These are phyloP conservation scores for Conringia planisiliqua DNA, from an alignment of 345 rosid genomes.

Conservation along the genomic window DNA sequence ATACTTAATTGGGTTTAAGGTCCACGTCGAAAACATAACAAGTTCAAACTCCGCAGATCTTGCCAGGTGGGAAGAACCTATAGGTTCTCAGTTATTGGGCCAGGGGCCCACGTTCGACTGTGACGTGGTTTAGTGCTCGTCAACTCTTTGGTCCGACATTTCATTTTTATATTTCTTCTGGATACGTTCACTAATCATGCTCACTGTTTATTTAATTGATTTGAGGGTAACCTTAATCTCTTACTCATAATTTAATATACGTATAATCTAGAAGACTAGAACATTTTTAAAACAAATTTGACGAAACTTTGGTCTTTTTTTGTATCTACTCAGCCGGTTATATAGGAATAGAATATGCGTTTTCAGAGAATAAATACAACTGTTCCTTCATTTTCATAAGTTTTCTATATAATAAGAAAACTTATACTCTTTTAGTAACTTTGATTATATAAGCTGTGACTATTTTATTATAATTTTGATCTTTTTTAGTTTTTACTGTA, in stretches of 20 bases:
- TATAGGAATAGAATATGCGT: background rate
- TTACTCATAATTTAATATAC: background rate
- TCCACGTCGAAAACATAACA: conserved; percentile 21
- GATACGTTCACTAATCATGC: no score
- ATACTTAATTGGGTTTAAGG: conserved; percentile 7
- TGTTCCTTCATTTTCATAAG: background rate
- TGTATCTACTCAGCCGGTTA: background rate
- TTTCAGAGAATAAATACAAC: background rate
- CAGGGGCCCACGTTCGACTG: background rate
- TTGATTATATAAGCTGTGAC: background rate
- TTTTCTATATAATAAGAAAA: background rate
- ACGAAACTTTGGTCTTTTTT: background rate
- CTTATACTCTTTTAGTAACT: background rate
- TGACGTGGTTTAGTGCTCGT: conserved; percentile 31
- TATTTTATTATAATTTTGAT: background rate
- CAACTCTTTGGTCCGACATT: conserved; percentile 29
- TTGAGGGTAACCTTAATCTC: no score
- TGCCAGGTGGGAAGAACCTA: conserved; percentile 18
- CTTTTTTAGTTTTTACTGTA: background rate
- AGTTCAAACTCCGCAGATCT: conserved; percentile 21
- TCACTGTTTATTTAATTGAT: no score
- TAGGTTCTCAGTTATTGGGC: conserved; percentile 22
- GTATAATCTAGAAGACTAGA: background rate
- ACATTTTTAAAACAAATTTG: background rate
- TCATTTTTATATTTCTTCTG: background rate